Conservation (phyloP, 148 eudicot genomes). For the Rhododendron molle region DNA sequence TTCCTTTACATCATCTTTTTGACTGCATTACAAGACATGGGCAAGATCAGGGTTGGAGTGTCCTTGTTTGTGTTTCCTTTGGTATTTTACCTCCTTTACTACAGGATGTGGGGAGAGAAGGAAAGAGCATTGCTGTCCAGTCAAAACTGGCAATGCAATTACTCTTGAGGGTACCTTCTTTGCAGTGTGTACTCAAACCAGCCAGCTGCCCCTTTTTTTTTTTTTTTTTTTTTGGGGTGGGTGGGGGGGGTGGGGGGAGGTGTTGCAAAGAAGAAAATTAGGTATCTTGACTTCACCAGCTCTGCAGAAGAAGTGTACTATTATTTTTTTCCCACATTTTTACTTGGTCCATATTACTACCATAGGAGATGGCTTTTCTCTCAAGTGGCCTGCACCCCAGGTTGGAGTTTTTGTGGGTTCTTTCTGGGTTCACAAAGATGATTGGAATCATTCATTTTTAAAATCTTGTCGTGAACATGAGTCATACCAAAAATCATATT, state of each 20-base stretch:
- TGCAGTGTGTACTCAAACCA: slow-evolving; percentile 6
- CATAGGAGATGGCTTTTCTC: not conserved
- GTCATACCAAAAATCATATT: not conserved
- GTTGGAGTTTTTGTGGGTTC: not conserved
- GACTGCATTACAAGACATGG: not conserved
- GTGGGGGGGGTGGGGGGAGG: too few relatives aligned
- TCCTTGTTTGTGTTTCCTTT: not conserved
- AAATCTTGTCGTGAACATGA: not conserved
- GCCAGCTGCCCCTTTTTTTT: slow-evolving; percentile 8
- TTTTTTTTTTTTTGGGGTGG: too few relatives aligned
- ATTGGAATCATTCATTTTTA: too few relatives aligned
- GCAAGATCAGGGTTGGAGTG: not conserved
- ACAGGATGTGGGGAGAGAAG: not conserved
- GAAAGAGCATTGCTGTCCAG: not conserved
- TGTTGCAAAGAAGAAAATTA: not conserved
- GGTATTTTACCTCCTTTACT: not conserved
- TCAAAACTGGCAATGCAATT: slow-evolving; percentile 9
- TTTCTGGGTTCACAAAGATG: not conserved
- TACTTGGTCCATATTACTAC: not conserved
- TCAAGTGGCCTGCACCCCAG: not conserved
- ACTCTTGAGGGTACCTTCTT: not conserved
- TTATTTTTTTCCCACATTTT: not conserved
- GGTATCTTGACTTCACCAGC: slow-evolving; percentile 13
- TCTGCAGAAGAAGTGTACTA: slow-evolving; percentile 1
- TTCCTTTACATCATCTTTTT: not conserved